These are phyloP conservation scores for Fraxinus paxiana DNA, from an alignment of 305 asterid genomes.

Conservation along the genomic window DNA sequence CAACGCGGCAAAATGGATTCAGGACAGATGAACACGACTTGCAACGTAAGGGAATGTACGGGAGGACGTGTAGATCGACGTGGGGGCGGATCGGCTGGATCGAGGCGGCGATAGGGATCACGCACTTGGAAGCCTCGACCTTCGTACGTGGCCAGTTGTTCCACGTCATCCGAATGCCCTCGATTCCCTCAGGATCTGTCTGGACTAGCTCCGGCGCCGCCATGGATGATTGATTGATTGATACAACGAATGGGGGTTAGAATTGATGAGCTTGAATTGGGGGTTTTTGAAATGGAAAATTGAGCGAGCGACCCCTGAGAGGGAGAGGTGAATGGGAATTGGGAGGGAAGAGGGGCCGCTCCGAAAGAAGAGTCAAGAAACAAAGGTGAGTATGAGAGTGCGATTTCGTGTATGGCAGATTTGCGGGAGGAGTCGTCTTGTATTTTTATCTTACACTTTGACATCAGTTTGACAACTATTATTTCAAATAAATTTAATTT, in stretches of 20 bases:
- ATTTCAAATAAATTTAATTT: too few species aligned
- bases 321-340: neutral
- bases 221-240: neutral
- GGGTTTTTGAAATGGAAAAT: neutral
- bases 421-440: neutral
- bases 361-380: neutral
- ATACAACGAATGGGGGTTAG: neutral
- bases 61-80: constrained; percentile 63
- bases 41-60: constrained; percentile 75
- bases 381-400: neutral
- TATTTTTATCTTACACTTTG: too few species aligned
- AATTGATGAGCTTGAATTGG: neutral
- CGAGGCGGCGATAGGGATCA: constrained; percentile 91
- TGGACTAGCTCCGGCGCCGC: constrained; percentile 88
- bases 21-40: constrained; percentile 69
- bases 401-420: neutral
- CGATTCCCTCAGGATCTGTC: constrained; percentile 85
- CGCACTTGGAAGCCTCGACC: constrained; percentile 91
- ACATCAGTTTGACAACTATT: too few species aligned
- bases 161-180: constrained; percentile 97
- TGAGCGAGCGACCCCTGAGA: constrained; percentile 4
- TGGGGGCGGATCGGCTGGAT: constrained; percentile 87
- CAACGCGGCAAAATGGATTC: constrained; percentile 80
- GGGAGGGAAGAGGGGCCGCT: constrained; percentile 7
- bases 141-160: constrained; percentile 81